Conservation (phyloP, 345 rosid species). For the Hevea brasiliensis region DNA sequence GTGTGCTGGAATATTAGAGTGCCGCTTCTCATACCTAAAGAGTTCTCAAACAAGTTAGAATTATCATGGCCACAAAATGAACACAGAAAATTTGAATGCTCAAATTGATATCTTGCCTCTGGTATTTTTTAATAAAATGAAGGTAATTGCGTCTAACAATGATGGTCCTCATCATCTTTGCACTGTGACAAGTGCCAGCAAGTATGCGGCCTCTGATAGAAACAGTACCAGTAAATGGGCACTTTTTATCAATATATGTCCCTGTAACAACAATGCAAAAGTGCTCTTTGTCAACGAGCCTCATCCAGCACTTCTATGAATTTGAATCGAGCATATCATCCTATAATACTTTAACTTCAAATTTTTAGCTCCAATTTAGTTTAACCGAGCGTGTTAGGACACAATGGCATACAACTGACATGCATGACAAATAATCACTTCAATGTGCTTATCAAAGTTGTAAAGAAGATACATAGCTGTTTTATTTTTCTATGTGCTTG, state of each 20-base stretch:
- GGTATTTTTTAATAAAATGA: conserved; percentile 83
- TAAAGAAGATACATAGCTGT: neutral
- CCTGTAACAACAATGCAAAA: conserved; percentile 35
- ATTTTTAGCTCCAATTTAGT: neutral
- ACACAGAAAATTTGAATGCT: neutral
- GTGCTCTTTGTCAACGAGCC: neutral
- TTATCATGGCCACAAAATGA: neutral
- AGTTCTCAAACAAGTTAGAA: neutral
- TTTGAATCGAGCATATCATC: neutral
- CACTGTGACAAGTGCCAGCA: conserved; percentile 87
- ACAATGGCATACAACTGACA: neutral
- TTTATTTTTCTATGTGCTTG: neutral
- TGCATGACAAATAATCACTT: neutral
- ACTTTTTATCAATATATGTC: conserved; percentile 71
- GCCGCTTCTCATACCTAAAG: conserved; percentile 69
- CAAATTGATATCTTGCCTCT: conserved; percentile 38
- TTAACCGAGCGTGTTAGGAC: neutral
- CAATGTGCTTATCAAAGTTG: neutral
- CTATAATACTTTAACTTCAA: neutral
- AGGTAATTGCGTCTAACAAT: conserved; percentile 82
- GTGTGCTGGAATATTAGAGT: conserved; percentile 73
- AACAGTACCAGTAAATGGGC: conserved; percentile 85
- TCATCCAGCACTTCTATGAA: neutral
- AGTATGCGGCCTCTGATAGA: conserved; percentile 86
- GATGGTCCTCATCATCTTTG: conserved; percentile 89